Percentiles rank a stretch among this genome's conserved stretches.
phyloP scores from a whole-genome alignment of 257 asterid species.

The Lycium ferocissimum region DNA sequence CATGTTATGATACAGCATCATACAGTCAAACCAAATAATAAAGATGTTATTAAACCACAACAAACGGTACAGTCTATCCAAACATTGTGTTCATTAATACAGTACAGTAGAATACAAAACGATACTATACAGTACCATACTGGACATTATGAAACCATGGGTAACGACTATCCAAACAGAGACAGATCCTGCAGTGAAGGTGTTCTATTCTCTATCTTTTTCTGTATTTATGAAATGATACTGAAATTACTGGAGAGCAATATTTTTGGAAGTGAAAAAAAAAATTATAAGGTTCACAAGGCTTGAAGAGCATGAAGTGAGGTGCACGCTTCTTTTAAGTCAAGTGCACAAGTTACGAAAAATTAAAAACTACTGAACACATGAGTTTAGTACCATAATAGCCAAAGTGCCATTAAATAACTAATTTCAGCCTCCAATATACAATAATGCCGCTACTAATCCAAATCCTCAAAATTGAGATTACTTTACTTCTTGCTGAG shows the following conservation, averaged over 20 bases:
- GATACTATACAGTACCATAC: no score
- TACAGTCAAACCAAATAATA: no score
- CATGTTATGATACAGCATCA: no score
- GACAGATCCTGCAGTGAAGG: constrained; percentile 60
- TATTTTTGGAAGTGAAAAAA: not conserved
- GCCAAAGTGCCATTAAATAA: not conserved
- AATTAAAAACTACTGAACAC: no score
- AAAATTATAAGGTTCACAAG: not conserved
- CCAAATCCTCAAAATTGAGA: constrained; percentile 23
- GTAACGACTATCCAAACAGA: no score
- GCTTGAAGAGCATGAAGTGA: not conserved
- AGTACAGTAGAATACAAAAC: no score
- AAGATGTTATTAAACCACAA: no score
- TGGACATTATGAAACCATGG: no score
- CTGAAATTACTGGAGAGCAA: not conserved
- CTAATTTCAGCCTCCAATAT: not conserved
- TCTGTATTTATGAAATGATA: constrained; percentile 50
- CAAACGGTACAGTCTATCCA: no score
- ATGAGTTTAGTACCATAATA: not conserved
- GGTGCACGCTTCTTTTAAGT: no score
- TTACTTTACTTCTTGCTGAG: not conserved
- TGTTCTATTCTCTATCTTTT: constrained; percentile 41
- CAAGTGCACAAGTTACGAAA: not conserved
- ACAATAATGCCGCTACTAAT: not conserved
- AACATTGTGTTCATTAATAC: no score